These are phyloP conservation scores for Penicillium sp. DNA, from an alignment of 2,329 filamentous ascomycete species.

Conservation along the genomic window DNA sequence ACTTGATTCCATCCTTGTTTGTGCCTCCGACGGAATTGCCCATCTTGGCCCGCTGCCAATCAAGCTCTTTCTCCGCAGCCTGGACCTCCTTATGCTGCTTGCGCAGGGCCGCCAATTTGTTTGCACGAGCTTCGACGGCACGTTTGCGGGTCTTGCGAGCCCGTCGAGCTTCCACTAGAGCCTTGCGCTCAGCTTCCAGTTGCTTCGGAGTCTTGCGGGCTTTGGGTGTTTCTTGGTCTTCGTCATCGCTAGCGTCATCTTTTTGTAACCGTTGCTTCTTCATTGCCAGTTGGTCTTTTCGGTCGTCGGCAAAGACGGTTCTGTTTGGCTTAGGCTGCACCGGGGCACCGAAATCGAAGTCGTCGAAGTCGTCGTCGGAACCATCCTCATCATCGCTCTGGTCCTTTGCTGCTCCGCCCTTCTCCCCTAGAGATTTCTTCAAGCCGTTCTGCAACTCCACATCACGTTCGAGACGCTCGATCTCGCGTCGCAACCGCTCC, in stretches of 20 bases:
- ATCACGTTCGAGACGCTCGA: constrained; percentile 51
- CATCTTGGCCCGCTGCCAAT: constrained; percentile 63
- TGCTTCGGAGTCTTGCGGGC: constrained; percentile 46
- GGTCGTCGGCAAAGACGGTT: constrained; percentile 43
- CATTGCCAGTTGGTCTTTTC: constrained; percentile 34
- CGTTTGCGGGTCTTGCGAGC: constrained; percentile 51
- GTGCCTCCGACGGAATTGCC: constrained; percentile 60
- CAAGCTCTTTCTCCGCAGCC: constrained; percentile 58
- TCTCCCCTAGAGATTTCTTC: constrained; percentile 31
- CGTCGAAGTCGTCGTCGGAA: constrained; percentile 22
- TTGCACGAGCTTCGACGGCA: constrained; percentile 50
- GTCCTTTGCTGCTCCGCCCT: constrained; percentile 23
- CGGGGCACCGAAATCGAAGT: constrained; percentile 24
- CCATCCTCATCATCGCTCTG: constrained; percentile 23
- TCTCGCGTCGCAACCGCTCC: constrained; percentile 56
- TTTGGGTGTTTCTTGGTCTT: constrained; percentile 16
- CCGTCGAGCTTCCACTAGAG: constrained; percentile 38
- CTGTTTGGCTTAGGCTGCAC: constrained; percentile 32
- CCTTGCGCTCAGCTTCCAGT: constrained; percentile 44
- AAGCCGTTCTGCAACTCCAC: constrained; percentile 44
- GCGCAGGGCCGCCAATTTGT: constrained; percentile 54
- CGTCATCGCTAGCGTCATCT: constrained; percentile 27
- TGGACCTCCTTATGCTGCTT: constrained; percentile 57
- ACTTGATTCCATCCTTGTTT: constrained; percentile 65
- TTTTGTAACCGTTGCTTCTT: constrained; percentile 23